A percentile compares a stretch with the other conserved stretches of the same genome.
Conservation (phyloP, 108 stramenopile species). For the Nitzschia sp. region DNA sequence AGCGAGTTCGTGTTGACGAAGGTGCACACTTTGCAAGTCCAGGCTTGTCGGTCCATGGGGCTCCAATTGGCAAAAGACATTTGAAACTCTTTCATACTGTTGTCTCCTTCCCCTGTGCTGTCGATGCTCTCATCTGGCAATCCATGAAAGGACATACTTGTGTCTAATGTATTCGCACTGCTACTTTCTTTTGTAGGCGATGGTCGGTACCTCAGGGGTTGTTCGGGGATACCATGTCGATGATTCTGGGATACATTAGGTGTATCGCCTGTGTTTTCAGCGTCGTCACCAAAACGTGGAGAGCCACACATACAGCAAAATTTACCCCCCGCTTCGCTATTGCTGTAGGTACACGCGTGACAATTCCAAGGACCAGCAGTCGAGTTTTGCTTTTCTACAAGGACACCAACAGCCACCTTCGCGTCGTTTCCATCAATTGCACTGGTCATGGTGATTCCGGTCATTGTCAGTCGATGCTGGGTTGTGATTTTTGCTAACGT, state of each 20-base stretch:
- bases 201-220: no score
- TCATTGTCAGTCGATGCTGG: no score
- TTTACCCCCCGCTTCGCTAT: background rate
- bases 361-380: constrained; percentile 4
- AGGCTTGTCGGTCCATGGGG: constrained; percentile 7
- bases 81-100: constrained; percentile 12
- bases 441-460: no score
- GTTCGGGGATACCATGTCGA: no score
- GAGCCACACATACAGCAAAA: constrained; percentile 14
- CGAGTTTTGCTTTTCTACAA: background rate
- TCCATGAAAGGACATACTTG: background rate
- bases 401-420: constrained; percentile 4
- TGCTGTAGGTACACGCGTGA: constrained; percentile 3
- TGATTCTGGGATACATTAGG: no score
- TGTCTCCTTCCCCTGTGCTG: no score
- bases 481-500: no score
- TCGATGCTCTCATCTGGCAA: background rate
- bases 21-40: constrained; percentile 7
- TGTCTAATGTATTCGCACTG: no score
- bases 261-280: background rate
- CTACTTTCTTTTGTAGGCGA: no score
- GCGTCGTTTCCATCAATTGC: background rate
- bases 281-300: background rate
- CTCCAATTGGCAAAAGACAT: constrained; percentile 24
- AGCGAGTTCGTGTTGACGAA: constrained; percentile 16